Base-by-base conservation (phyloP, 2,329 filamentous ascomycete species). In the Exophiala lecanii-corni region DNA sequence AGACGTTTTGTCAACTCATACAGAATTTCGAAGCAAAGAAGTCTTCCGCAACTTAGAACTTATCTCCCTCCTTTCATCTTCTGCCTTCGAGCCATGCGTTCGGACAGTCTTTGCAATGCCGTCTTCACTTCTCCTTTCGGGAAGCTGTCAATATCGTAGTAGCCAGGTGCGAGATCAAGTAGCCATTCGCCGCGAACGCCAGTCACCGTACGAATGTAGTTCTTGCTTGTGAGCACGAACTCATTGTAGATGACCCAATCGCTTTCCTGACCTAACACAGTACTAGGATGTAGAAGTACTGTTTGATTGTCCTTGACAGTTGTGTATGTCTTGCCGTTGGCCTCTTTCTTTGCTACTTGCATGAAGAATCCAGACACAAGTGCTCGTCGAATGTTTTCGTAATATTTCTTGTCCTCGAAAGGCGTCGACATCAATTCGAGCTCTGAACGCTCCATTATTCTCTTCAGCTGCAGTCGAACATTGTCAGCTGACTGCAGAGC, bases 221-320 rank as follows among this genome's bases (percentile, higher is more conserved):
- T 94, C 77, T 98, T 96, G 40, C 86, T 92, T 1, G 92, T 98
- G 43, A 98, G 78, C 9, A 98, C 92, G 60, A 97, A 98, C 62
- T 98, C 94, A 59, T 97, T 95, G 69, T 98, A 98, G 18, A 98
- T 72, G 18, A 98, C 87, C 92, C 92, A 98, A 55, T 98, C 92
- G 55, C 83, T 87, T 46, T 96, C 89, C 45, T 88, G 82, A 38
- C 81, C 79, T 16, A 98, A 74, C 21, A 95, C 89, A 1, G 89
- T 96, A 53, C 86, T 92, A 2, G 92, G 92, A 68, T 98, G 92
- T 47, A 98, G 76, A 57, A 96, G 75, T 34, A 98, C 92, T 35
- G 79, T 84, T 69, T 97, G 91, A 59, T 96, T 86, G 61, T 98
- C 94, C 72, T 97, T 98, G 63, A 98, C 84, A 1, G 92, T 98